These are phyloP conservation scores for Lipomyces mesembrius DNA, from an alignment of 805 yeast species.

Conservation along the genomic window DNA sequence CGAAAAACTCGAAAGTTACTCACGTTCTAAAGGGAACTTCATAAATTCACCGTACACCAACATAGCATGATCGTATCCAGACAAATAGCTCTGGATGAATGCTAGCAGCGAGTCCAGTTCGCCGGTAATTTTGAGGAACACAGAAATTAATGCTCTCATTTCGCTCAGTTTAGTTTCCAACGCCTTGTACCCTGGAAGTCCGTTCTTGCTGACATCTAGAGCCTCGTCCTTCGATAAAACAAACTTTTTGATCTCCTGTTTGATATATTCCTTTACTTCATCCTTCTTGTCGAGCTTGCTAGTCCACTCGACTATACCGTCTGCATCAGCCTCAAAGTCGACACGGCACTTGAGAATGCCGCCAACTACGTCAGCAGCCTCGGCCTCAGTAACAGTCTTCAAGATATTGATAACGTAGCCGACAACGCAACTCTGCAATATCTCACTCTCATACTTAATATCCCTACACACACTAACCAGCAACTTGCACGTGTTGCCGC, in stretches of 20 bases:
- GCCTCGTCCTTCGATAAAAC: background rate
- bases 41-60: background rate
- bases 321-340: background rate
- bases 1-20: background rate
- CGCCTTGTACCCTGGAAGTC: background rate
- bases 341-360: conserved; percentile 1
- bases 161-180: background rate
- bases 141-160: background rate
- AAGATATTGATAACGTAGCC: conserved; percentile 4
- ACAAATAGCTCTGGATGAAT: background rate
- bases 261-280: conserved; percentile 1
- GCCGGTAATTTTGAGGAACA: background rate
- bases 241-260: background rate
- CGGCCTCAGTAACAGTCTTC: background rate
- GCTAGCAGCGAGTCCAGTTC: background rate
- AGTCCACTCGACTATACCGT: background rate
- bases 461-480: background rate
- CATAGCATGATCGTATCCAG: background rate
- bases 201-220: background rate
- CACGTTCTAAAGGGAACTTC: background rate
- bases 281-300: background rate
- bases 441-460: background rate
- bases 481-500: background rate
- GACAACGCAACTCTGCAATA: background rate
- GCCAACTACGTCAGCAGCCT: background rate